Evolutionary conservation across 169 alveolate genomes (phyloP).

Genomic region (Babesia ovis): DNA sequence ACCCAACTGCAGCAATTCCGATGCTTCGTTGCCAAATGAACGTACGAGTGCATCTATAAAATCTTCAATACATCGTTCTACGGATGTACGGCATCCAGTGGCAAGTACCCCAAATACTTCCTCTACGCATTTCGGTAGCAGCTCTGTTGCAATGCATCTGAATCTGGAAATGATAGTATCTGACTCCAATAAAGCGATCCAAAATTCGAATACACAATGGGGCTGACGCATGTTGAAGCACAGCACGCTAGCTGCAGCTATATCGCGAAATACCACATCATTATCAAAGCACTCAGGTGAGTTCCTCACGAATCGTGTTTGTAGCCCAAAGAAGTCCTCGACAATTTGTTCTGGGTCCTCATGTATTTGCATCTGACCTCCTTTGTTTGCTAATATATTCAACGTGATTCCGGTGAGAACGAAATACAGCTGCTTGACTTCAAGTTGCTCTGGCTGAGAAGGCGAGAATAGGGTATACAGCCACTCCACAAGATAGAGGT

Average conservation of each 20-base stretch:
- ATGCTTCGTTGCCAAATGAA: conserved; percentile 15
- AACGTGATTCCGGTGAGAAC: conserved; percentile 41
- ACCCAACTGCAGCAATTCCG: conserved; percentile 20
- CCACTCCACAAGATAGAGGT: conserved; percentile 61
- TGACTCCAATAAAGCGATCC: conserved; percentile 40
- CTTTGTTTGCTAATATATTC: conserved; percentile 10
- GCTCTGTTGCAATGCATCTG: neutral
- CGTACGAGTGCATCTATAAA: conserved; percentile 17
- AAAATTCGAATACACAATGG: conserved; percentile 51
- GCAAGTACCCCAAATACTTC: conserved; percentile 6
- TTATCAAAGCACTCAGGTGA: conserved; percentile 22
- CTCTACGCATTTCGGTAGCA: conserved; percentile 23
- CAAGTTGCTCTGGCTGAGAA: conserved; percentile 9
- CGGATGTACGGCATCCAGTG: conserved; percentile 37
- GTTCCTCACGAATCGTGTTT: conserved; percentile 40
- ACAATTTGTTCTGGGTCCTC: conserved; percentile 28
- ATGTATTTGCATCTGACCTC: neutral
- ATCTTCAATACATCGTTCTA: conserved; percentile 51
- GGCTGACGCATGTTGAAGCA: conserved; percentile 55
- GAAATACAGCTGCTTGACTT: conserved; percentile 28
- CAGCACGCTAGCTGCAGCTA: conserved; percentile 20
- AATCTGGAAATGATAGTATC: neutral
- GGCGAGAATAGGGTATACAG: conserved; percentile 17
- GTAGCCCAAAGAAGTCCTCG: conserved; percentile 62
- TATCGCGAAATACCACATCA: conserved; percentile 16